These are phyloP conservation scores for Leptosphaerulina australis DNA, from an alignment of 2,329 filamentous ascomycete genomes.

Conservation along the genomic window DNA sequence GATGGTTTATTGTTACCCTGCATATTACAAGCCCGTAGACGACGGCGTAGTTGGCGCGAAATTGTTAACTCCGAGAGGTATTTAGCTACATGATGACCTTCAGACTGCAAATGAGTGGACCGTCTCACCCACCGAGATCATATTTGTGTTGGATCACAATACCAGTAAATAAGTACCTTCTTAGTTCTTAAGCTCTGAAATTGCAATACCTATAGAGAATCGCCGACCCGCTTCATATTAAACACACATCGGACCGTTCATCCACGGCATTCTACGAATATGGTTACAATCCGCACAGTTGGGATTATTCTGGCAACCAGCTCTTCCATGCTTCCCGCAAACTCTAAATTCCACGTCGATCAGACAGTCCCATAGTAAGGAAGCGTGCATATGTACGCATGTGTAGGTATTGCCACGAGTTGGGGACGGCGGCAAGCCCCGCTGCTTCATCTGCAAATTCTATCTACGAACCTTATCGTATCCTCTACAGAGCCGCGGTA, in stretches of 20 bases:
- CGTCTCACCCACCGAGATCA: not conserved
- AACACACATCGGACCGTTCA: constrained; percentile 3
- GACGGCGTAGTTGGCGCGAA: not conserved
- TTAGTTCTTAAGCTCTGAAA: not conserved
- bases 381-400: too few relatives aligned
- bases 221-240: not conserved
- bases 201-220: not conserved
- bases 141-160: not conserved
- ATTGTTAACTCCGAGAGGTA: not conserved
- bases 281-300: not conserved
- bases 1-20: not conserved
- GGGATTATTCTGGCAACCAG: constrained; percentile 11
- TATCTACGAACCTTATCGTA: constrained; percentile 12
- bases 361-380: not conserved
- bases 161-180: not conserved
- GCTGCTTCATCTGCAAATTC: constrained; percentile 6
- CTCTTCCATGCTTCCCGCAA: constrained; percentile 2
- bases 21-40: not conserved
- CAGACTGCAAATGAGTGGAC: not conserved
- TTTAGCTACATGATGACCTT: not conserved
- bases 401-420: constrained; percentile 9
- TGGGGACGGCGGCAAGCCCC: constrained; percentile 7
- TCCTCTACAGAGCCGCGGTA: constrained; percentile 2
- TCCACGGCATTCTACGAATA: not conserved
- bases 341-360: not conserved